These are phyloP conservation scores for Penicillium goetzii DNA, from an alignment of 495 filamentous ascomycete species.

Conservation along the genomic window DNA sequence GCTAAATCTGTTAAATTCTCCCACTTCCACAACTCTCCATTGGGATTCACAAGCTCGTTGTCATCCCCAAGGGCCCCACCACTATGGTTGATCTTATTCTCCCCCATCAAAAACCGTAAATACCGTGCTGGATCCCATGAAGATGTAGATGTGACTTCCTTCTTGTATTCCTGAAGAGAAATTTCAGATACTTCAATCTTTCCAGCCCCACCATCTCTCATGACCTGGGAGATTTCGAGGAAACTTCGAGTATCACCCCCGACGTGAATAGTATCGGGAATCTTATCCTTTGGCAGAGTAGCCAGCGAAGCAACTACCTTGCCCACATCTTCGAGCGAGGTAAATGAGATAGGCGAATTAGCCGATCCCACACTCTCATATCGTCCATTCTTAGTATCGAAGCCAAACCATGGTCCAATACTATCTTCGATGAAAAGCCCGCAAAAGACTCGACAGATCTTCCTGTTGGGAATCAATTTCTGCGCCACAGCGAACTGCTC, in stretches of 20 bases:
- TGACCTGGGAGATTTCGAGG: constrained; percentile 26
- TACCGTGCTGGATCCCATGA: constrained; percentile 17
- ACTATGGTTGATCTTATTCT: constrained; percentile 2
- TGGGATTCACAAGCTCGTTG: constrained; percentile 1
- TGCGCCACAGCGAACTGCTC: constrained; percentile 22
- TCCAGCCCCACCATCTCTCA: constrained; percentile 29
- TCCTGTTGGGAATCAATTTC: constrained; percentile 17
- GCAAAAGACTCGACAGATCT: constrained; percentile 34
- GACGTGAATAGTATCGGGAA: background rate
- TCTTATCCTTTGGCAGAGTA: background rate
- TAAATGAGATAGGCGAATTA: constrained; percentile 28
- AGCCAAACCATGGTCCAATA: constrained; percentile 36
- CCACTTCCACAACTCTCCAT: background rate
- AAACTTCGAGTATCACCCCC: constrained; percentile 30
- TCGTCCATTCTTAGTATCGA: constrained; percentile 28
- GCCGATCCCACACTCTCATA: constrained; percentile 30
- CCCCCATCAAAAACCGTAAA: constrained; percentile 1
- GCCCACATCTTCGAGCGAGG: constrained; percentile 6
- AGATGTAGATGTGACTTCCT: background rate
- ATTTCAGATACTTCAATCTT: constrained; percentile 18
- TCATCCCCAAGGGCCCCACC: background rate
- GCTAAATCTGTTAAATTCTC: background rate
- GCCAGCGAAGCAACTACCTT: background rate
- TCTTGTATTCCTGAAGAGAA: constrained; percentile 22
- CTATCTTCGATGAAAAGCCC: constrained; percentile 36